phyloP scores from a whole-genome alignment of 2,329 filamentous ascomycete species.

The Fusarium sp. region DNA sequence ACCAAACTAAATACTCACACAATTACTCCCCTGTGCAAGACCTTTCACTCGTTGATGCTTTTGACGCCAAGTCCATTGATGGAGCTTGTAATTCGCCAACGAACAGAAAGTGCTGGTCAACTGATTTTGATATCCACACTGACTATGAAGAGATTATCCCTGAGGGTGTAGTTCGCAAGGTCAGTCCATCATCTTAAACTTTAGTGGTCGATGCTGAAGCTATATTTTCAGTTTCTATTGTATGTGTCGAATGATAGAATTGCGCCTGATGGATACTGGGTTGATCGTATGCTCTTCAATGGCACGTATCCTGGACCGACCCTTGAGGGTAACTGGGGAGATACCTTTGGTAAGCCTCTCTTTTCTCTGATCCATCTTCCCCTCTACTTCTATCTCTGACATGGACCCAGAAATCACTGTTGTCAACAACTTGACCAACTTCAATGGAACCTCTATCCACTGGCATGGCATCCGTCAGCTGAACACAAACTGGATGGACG shows the following conservation, averaged over 20 bases:
- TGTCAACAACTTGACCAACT: background rate
- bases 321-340: conserved; percentile 1
- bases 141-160: conserved; percentile 1
- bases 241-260: background rate
- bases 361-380: background rate
- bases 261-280: background rate
- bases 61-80: background rate
- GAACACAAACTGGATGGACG: conserved; percentile 5
- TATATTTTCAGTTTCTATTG: background rate
- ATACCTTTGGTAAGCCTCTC: background rate
- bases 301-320: background rate
- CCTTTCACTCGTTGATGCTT: background rate
- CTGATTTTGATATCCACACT: background rate
- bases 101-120: background rate
- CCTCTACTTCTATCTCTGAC: background rate
- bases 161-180: background rate
- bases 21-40: background rate
- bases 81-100: background rate
- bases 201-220: fast-evolving
- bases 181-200: background rate
- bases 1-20: background rate
- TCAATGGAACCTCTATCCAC: background rate
- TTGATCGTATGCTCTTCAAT: conserved; percentile 2
- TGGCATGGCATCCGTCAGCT: background rate
- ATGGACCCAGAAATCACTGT: background rate